Evolutionary conservation across 2,329 filamentous ascomycete species (phyloP).

Genomic region (Claviceps maximensis): DNA sequence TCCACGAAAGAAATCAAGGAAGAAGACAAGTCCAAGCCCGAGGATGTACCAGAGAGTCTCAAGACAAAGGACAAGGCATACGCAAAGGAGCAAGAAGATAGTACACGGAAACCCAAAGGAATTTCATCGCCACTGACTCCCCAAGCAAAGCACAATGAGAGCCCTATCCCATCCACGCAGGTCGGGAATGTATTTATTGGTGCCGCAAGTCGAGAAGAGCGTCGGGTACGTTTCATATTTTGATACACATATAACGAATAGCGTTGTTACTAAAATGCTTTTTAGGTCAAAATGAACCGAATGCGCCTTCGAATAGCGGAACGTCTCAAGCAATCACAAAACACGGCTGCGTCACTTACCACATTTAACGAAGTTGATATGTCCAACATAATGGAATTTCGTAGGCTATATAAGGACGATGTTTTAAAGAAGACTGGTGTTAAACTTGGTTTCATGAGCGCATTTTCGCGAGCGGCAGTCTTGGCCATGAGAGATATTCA

Average conservation of each 20-base stretch:
- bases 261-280: background rate
- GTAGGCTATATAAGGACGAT: slow-evolving; percentile 94
- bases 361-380: slow-evolving; percentile 99
- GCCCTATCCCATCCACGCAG: slow-evolving; percentile 11
- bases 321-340: slow-evolving; percentile 97
- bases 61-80: slow-evolving; percentile 12
- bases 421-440: slow-evolving; percentile 90
- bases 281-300: slow-evolving; percentile 96
- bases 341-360: slow-evolving; percentile 90
- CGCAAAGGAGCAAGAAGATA: slow-evolving; percentile 13
- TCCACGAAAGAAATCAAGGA: slow-evolving; percentile 18
- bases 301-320: slow-evolving; percentile 97
- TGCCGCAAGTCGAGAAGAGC: slow-evolving; percentile 69
- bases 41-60: background rate
- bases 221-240: slow-evolving; percentile 49
- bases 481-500: slow-evolving; percentile 93
- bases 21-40: background rate
- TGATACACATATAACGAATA: background rate
- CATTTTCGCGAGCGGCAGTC: slow-evolving; percentile 80
- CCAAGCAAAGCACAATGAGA: slow-evolving; percentile 16
- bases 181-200: slow-evolving; percentile 11
- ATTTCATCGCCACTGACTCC: slow-evolving; percentile 14
- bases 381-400: slow-evolving; percentile 94
- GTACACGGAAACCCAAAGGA: slow-evolving; percentile 24
- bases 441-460: slow-evolving; percentile 99